phyloP scores from a whole-genome alignment of 257 asterid species.

The Solanum boliviense region DNA sequence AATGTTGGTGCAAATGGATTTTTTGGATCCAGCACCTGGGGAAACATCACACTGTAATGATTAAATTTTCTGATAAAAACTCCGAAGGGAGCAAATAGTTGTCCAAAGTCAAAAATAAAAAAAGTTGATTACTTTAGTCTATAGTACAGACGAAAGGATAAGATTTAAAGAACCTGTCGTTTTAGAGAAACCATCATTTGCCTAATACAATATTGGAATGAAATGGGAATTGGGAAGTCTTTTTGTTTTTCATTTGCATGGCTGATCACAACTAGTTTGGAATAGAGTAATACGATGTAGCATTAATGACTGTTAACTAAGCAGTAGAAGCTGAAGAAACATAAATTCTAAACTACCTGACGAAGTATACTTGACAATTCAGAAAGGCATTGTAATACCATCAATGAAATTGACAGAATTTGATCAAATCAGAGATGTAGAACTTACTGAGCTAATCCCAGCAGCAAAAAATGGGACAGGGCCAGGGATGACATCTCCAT shows the following conservation, averaged over 20 bases:
- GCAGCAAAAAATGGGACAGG: slow-evolving; percentile 91
- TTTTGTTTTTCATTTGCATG: not conserved
- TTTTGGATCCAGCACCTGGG: slow-evolving; percentile 89
- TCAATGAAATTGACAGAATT: not conserved
- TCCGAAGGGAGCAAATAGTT: not conserved
- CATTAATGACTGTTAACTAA: not conserved
- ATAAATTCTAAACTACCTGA: not conserved
- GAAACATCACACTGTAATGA: not conserved
- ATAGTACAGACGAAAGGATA: no score
- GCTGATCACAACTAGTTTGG: not conserved
- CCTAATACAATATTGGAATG: not conserved
- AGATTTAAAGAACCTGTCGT: not conserved
- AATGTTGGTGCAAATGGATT: slow-evolving; percentile 96
- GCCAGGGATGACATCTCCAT: slow-evolving; percentile 52
- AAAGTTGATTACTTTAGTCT: no score
- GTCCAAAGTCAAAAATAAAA: not conserved
- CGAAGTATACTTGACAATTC: not conserved
- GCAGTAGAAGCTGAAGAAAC: not conserved
- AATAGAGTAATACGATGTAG: not conserved
- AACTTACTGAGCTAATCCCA: slow-evolving; percentile 81
- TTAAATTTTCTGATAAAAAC: not conserved
- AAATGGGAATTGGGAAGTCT: no score
- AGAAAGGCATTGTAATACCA: not conserved
- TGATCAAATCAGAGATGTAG: not conserved
- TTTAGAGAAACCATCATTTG: not conserved